Base-by-base conservation (phyloP, 805 yeast genomes). In the Tetrapisispora namnaoensis region DNA sequence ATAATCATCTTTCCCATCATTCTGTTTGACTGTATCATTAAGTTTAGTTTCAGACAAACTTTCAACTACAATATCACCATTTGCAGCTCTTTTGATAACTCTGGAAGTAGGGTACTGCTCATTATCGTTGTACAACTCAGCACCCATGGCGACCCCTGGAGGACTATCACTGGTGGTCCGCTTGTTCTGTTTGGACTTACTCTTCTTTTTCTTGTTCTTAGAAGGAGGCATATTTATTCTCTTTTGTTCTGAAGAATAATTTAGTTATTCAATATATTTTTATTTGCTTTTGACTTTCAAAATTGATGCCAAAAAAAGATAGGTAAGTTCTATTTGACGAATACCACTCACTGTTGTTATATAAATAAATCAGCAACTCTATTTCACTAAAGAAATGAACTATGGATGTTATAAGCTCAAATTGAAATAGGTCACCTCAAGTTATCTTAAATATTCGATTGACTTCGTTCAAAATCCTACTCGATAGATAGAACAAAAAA, bases 41-140 rank as follows among this genome's bases (percentile, higher is more conserved):
- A 37, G 38, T 6, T 24, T 37, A 14, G 13, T 40, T 20, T 8
- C 28, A 38, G 22, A 47, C 45, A 66, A 55, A 34, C 67, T 62
- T 56, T 84, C 83, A 22, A 86, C 88, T 44, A 85, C 76, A 5
- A 86, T 84, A 55, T 83, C 86, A 8, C 95, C 95, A 61, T 85
- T 83, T 4, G 82, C 75, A 3, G 78, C 84, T 55, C 82, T 80
- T 55, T 78, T 82, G 42, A 84, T 79, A 4, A 84, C 80, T 49
- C 93, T 65, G 9, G 89, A 82, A 14, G 77, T 73, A 2, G 93
- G 93, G 58, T 84, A 84, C 16, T 82, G 87, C 35, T 76, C 74
- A 37, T 74, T 71, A 14, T 82, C 78, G 55, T 80, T 71, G 57
- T 74, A 75, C 24, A 80, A 55, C 43, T 78, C 73, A 2, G 78